These are phyloP conservation scores for Lithospermum erythrorhizon DNA, from an alignment of 257 asterid genomes.

Conservation along the genomic window DNA sequence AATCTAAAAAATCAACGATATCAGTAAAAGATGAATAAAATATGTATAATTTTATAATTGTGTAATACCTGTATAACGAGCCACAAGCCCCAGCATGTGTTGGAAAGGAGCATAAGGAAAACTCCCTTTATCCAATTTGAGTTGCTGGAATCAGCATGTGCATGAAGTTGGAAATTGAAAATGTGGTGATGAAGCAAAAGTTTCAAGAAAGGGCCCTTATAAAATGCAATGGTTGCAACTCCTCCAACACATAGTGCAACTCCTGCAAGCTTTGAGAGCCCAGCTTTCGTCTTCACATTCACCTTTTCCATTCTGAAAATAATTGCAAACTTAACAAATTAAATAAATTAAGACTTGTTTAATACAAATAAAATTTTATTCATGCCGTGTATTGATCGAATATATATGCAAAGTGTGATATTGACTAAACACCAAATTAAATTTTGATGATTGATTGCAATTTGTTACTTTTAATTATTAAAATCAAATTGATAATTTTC, in stretches of 20 bases:
- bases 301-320: conserved; percentile 54
- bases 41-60: no score
- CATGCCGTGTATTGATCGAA: no score
- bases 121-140: conserved; percentile 65
- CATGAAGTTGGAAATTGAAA: conserved; percentile 21
- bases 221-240: conserved; percentile 59
- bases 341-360: no score
- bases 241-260: conserved; percentile 53
- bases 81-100: conserved; percentile 65
- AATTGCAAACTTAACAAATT: neutral
- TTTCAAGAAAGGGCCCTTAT: conserved; percentile 49
- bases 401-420: no score
- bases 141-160: conserved; percentile 23
- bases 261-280: conserved; percentile 52
- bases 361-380: no score
- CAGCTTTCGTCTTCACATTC: conserved; percentile 35
- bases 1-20: no score
- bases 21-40: no score
- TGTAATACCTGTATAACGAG: conserved; percentile 55
- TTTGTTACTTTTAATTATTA: no score
- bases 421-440: no score
- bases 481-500: no score
- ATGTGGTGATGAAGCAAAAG: conserved; percentile 51
- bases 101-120: conserved; percentile 52
- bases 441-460: no score